phyloP scores from a whole-genome alignment of 805 yeast species.

The Starmerella stellata region DNA sequence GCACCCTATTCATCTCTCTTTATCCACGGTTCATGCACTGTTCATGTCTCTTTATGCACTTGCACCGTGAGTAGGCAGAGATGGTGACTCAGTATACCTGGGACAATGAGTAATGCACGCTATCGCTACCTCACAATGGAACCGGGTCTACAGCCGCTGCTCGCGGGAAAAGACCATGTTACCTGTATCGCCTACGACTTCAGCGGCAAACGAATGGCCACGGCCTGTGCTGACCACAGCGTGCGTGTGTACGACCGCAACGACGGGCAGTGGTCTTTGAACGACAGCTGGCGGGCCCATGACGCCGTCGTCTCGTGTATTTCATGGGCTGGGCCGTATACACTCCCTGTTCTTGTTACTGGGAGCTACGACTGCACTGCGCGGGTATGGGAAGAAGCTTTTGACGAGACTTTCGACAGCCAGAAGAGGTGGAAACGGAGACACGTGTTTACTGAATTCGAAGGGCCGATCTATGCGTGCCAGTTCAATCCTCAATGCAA shows the following conservation, averaged over 20 bases:
- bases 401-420: slow-evolving; percentile 54
- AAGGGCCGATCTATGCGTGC: slow-evolving; percentile 79
- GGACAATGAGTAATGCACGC: too few species aligned
- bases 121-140: too few species aligned
- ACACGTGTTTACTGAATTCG: slow-evolving; percentile 65
- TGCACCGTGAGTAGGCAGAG: too few species aligned
- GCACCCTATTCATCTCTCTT: too few species aligned
- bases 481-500: slow-evolving; percentile 72
- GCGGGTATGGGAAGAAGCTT: slow-evolving; percentile 78
- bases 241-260: slow-evolving; percentile 67
- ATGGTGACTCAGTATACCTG: too few species aligned
- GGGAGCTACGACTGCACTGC: slow-evolving; percentile 82
- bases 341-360: slow-evolving; percentile 68
- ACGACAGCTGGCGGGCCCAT: slow-evolving; percentile 91
- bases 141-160: not conserved
- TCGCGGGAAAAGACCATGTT: not conserved
- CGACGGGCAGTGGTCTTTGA: slow-evolving; percentile 53
- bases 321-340: slow-evolving; percentile 90
- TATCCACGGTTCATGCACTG: too few species aligned
- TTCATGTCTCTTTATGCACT: too few species aligned
- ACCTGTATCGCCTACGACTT: slow-evolving; percentile 61
- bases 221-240: slow-evolving; percentile 89
- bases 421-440: slow-evolving; percentile 70
- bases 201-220: slow-evolving; percentile 82
- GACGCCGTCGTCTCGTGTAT: slow-evolving; percentile 70